Percentiles rank a stretch among this genome's conserved stretches.
These are phyloP conservation scores for Salix brachista DNA, from an alignment of 345 rosid genomes.

Conservation along the genomic window DNA sequence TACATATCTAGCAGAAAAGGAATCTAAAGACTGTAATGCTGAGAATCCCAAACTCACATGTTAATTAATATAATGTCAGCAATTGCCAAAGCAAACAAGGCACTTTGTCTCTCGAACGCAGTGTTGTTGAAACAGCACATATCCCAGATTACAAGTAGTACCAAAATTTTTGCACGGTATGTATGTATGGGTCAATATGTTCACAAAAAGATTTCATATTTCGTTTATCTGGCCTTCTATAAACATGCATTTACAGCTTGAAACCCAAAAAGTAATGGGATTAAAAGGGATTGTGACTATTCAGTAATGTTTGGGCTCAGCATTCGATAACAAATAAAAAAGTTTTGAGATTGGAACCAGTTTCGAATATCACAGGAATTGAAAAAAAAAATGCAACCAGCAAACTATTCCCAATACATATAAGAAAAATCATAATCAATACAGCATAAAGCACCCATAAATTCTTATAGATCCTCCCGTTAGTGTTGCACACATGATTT, in stretches of 20 bases:
- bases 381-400: too few relatives aligned
- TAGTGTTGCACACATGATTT: too few relatives aligned
- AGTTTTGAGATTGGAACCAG: too few relatives aligned
- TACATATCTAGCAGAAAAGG: not conserved
- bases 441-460: too few relatives aligned
- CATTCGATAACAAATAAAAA: not conserved
- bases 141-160: not conserved
- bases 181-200: too few relatives aligned
- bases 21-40: not conserved
- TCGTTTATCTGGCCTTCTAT: too few relatives aligned
- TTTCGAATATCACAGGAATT: too few relatives aligned
- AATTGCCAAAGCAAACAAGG: conserved; percentile 40
- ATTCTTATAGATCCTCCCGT: too few relatives aligned
- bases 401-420: too few relatives aligned
- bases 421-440: too few relatives aligned
- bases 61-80: conserved; percentile 9
- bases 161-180: too few relatives aligned
- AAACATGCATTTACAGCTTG: not conserved
- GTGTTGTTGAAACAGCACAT: conserved; percentile 52
- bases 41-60: not conserved
- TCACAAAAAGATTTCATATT: too few relatives aligned
- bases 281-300: not conserved
- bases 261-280: not conserved
- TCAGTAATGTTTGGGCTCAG: not conserved
- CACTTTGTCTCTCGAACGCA: conserved; percentile 73